Evolutionary conservation across 75 land plant genomes (phyloP).

Genomic region (Pinus taeda): DNA sequence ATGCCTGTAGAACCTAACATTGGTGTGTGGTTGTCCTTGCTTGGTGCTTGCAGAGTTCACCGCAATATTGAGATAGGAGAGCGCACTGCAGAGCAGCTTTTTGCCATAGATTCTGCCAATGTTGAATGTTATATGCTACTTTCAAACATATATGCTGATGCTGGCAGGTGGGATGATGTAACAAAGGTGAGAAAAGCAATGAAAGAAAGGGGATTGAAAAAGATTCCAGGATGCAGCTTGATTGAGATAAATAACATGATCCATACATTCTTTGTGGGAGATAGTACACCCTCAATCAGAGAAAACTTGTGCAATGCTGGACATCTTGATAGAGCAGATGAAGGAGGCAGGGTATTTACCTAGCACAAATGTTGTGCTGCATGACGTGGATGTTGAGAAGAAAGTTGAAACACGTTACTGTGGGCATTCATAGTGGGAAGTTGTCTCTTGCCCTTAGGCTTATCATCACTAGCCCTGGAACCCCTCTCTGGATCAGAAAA

Average conservation of each 20-base stretch:
- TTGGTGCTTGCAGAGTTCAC: constrained; percentile 24
- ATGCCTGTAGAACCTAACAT: constrained; percentile 13
- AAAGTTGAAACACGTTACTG: not conserved
- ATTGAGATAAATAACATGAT: constrained; percentile 17
- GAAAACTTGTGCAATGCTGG: constrained; percentile 7
- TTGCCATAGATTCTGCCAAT: constrained; percentile 13
- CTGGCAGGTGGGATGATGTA: constrained; percentile 15
- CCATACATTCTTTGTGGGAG: constrained; percentile 4
- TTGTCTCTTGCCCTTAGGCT: not conserved
- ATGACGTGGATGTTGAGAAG: constrained; percentile 6
- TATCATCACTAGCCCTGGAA: not conserved
- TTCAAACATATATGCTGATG: constrained; percentile 23
- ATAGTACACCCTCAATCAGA: not conserved
- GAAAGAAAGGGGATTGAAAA: constrained; percentile 8
- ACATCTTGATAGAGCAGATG: not conserved
- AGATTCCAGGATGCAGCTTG: constrained; percentile 16
- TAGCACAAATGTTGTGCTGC: not conserved
- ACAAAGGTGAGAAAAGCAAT: constrained; percentile 5
- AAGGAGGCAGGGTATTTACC: constrained; percentile 6
- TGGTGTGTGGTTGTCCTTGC: constrained; percentile 20
- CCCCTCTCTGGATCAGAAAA: not conserved
- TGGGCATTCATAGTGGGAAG: not conserved
- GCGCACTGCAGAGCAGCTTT: constrained; percentile 2
- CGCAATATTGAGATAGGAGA: constrained; percentile 14
- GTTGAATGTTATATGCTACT: constrained; percentile 7